Base-by-base conservation (phyloP, 148 eudicot genomes). In the Fagopyrum homotropicum region DNA sequence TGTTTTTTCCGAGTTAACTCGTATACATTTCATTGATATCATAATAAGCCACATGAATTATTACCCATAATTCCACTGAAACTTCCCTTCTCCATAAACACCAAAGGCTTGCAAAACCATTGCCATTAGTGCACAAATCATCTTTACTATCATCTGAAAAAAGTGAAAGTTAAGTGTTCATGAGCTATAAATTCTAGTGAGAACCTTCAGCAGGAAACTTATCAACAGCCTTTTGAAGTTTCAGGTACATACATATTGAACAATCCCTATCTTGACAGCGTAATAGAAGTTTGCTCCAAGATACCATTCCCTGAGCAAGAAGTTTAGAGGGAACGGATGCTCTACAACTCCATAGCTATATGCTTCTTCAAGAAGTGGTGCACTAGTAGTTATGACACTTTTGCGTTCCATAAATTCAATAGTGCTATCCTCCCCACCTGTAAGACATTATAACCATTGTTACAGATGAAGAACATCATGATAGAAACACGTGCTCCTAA, bases 41-140 rank as follows among this genome's bases (percentile, higher is more conserved):
- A 22, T 12, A 66, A 66, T 35, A 35, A 43, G 6, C 2, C 46
- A 35, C 19, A 40, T 66, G 47, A 77, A 69, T 84, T 77, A 89
- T 89, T 90, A 95, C 99, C 96, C 99, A 72, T 92, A 95, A 77
- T 84, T 83, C 99, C 99, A 95, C 81, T 92, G 87, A 77, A 95
- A 95, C 68, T 89, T 88, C 70, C 99, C 99, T 84, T 95, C 99
- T 44, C 97, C 97, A 86, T 95, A 95, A 57, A 90, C 89, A 74
- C 92, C 97, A 76, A 91, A 80, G 77, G 79, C 84, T 75, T 92
- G 76, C 81, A 86, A 86, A 74, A 92, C 59, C 83, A 92, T 90
- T 12, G 97, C 99, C 54, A 90, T 73, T 40, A 88, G 80, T 15
- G 99, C 99, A 85, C 99, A 95, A 73, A 92, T 90, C 89, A 95